Base-by-base conservation (phyloP, 2,329 filamentous ascomycete genomes). In the Beauveria scarabaeidicola region DNA sequence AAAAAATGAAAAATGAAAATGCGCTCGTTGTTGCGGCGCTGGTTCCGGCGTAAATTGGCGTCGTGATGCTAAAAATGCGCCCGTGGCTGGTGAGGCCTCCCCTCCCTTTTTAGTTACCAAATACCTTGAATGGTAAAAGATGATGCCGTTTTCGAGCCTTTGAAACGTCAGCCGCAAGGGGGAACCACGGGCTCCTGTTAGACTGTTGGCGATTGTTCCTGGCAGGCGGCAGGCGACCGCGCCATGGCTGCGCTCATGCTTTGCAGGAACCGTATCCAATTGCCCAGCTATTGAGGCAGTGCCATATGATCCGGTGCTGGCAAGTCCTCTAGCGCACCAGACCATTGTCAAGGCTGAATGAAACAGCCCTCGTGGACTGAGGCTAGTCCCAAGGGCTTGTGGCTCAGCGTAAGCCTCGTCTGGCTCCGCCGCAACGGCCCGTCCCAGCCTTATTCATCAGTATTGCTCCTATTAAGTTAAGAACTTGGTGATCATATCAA, bases 51-150 rank as follows among this genome's bases (percentile, higher is more conserved):
- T 25, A 41, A 29, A 17, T 25, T 41, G 44, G 19, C 41, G 41
- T 38, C 38, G 38, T 54, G 38, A 54, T 32, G 25, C 19, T 23
- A 9, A 29, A 21, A 44, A 29, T 56, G 17, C n/a, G 32, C 25
- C n/a, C 4, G 52, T 55, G 52, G 52, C 52, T 55, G 32, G 52
- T 46, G 41, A 55, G 52, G 52, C 52, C 52, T 55, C 52, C 52
- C 52, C 53, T 23, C 19, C 19, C 6, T 19, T 7, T 4, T 25
- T 29, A 32, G 29, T 32, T 32, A 11, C 10, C 29, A 32, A 32
- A 11, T 32, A 29, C 10, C 10, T 13, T 5, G 10, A 11, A n/a
- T 23, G 29, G n/a, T n/a, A 23, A 23, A 25, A 55, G n/a, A 47
- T 25, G 19, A 38, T 25, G 13, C 53, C 53, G 9, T 38, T 47